A percentile compares a stretch with the other conserved stretches of the same genome.
phyloP scores from a whole-genome alignment of 169 alveolate genomes.

The Ichthyophthirius multifiliis region DNA sequence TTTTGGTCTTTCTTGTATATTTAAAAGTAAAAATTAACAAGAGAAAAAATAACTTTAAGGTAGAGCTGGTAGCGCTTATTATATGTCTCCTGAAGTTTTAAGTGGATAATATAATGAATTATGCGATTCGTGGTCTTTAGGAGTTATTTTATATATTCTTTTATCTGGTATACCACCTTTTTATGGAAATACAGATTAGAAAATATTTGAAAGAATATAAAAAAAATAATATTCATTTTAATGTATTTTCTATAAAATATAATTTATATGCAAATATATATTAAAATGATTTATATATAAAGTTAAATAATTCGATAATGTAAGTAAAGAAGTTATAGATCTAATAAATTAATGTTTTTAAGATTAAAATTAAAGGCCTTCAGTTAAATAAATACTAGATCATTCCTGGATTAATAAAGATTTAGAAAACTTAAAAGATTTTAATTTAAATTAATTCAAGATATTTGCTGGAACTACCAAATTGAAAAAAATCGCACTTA shows the following conservation, averaged over 20 bases:
- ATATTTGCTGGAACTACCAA: slow-evolving; percentile 24
- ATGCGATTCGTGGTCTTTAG: slow-evolving; percentile 79
- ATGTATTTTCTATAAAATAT: background rate
- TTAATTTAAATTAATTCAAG: background rate
- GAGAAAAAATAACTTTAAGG: slow-evolving; percentile 61
- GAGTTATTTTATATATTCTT: slow-evolving; percentile 77
- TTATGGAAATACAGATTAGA: slow-evolving; percentile 70
- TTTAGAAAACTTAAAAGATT: background rate
- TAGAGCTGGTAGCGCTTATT: slow-evolving; percentile 85
- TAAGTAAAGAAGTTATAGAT: slow-evolving; percentile 71
- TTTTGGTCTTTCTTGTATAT: slow-evolving; percentile 67
- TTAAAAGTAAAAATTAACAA: slow-evolving; percentile 32
- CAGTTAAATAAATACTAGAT: slow-evolving; percentile 48
- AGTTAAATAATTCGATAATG: slow-evolving; percentile 37
- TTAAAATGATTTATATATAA: background rate
- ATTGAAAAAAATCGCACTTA: slow-evolving; percentile 51
- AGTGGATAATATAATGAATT: slow-evolving; percentile 63
- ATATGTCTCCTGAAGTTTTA: slow-evolving; percentile 83
- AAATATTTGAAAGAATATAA: slow-evolving; percentile 53
- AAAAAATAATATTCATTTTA: slow-evolving; percentile 47
- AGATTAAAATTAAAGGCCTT: slow-evolving; percentile 44
- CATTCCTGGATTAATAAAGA: slow-evolving; percentile 55
- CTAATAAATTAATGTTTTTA: slow-evolving; percentile 50
- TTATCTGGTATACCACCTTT: slow-evolving; percentile 83
- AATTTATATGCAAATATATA: background rate